phyloP scores from a whole-genome alignment of 2,329 filamentous ascomycete species.

The Fusarium azukiicola region DNA sequence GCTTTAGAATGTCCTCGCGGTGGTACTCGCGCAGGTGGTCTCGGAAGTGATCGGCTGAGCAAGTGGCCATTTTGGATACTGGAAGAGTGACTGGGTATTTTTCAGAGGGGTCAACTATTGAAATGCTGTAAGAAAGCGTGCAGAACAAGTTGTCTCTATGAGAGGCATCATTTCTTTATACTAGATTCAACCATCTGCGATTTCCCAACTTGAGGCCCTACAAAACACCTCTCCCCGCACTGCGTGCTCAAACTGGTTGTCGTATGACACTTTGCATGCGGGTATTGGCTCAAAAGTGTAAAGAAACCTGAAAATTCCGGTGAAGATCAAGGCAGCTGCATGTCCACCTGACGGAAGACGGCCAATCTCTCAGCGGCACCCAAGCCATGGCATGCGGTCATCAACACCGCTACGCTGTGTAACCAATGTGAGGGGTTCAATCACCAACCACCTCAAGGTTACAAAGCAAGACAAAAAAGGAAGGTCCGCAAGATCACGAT shows the following conservation, averaged over 20 bases:
- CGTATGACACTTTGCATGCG: neutral
- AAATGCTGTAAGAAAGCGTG: no score
- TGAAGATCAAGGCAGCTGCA: neutral
- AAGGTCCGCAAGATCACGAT: neutral
- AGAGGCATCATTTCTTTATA: no score
- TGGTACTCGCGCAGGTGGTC: no score
- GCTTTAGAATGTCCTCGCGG: no score
- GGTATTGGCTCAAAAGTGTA: no score
- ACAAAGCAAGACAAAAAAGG: neutral
- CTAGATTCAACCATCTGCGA: no score
- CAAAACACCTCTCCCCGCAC: neutral
- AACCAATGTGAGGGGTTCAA: neutral
- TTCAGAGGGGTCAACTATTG: no score
- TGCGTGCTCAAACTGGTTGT: neutral
- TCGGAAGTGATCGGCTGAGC: no score
- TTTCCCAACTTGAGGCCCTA: neutral
- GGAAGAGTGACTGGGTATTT: no score
- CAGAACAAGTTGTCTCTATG: no score
- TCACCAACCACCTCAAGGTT: neutral
- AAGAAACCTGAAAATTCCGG: neutral
- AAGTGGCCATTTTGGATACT: no score
- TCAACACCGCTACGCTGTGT: neutral
- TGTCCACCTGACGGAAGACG: neutral
- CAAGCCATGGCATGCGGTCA: constrained; percentile 8
- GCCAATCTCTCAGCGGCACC: neutral